phyloP scores from a whole-genome alignment of 257 asterid species.

The Solanum acaule region DNA sequence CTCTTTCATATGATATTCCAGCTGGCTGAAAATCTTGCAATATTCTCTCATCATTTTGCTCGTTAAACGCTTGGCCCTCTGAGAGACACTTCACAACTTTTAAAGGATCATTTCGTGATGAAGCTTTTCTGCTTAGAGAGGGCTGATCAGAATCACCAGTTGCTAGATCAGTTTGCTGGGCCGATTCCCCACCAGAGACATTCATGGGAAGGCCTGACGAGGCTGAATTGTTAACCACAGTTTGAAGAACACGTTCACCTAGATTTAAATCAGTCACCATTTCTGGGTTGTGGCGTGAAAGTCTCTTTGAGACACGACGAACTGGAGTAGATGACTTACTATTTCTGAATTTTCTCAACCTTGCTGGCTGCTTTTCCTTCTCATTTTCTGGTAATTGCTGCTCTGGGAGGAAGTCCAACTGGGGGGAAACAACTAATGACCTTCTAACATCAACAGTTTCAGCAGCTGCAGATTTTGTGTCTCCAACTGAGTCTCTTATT shows the following conservation, averaged over 20 bases:
- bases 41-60: neutral
- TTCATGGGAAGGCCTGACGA: neutral
- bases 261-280: slow-evolving; percentile 5
- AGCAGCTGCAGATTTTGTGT: neutral
- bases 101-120: neutral
- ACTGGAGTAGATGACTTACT: neutral
- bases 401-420: neutral
- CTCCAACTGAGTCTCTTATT: neutral
- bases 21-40: neutral
- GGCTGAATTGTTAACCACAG: neutral
- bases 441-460: neutral
- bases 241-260: slow-evolving; percentile 13
- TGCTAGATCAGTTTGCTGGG: slow-evolving; percentile 3
- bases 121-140: neutral
- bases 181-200: neutral
- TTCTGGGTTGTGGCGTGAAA: slow-evolving; percentile 19
- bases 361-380: neutral
- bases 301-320: slow-evolving; percentile 23
- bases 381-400: slow-evolving; percentile 16
- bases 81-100: neutral
- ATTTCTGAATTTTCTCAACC: slow-evolving; percentile 5
- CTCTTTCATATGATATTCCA: neutral
- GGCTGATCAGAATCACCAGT: neutral
- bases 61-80: neutral
- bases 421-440: neutral